Evolutionary conservation across 1,284 basidiomycete genomes (phyloP).

Genomic region (Schizophyllum amplum): DNA sequence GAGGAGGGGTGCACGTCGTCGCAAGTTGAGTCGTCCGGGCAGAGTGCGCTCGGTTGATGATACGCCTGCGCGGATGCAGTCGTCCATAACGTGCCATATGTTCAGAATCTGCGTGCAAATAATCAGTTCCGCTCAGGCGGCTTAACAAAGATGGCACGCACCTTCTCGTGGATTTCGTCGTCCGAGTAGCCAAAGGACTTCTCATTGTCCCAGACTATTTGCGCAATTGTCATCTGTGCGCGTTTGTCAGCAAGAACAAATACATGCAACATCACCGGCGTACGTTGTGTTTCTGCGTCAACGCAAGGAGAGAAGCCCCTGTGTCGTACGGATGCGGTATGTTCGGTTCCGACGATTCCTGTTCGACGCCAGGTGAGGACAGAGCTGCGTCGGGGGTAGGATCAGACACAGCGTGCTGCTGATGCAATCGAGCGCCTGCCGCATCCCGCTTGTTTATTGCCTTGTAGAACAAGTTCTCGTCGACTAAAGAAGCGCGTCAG

Average conservation of each 20-base stretch:
- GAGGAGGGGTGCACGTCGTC: slow-evolving; percentile 76
- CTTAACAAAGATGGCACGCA: slow-evolving; percentile 30
- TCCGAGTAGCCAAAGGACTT: slow-evolving; percentile 69
- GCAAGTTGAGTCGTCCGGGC: slow-evolving; percentile 78
- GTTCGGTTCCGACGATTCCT: slow-evolving; percentile 24
- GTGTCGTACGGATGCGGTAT: slow-evolving; percentile 85
- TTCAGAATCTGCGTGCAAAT: slow-evolving; percentile 77
- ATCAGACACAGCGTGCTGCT: slow-evolving; percentile 38
- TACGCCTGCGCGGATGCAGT: slow-evolving; percentile 85
- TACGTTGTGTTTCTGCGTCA: slow-evolving; percentile 82
- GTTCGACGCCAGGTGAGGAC: slow-evolving; percentile 13
- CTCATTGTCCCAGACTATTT: slow-evolving; percentile 95
- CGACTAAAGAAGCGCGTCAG: slow-evolving; percentile 36
- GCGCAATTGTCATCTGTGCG: slow-evolving; percentile 79
- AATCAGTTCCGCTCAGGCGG: slow-evolving; percentile 26
- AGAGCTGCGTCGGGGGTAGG: slow-evolving; percentile 8
- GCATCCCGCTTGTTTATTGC: slow-evolving; percentile 84
- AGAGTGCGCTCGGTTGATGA: slow-evolving; percentile 70
- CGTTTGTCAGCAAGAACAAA: slow-evolving; percentile 1
- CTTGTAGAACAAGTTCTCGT: slow-evolving; percentile 95
- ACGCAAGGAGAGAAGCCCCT: slow-evolving; percentile 67
- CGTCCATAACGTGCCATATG: slow-evolving; percentile 93
- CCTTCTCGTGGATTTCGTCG: slow-evolving; percentile 71
- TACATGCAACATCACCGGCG: too few relatives aligned
- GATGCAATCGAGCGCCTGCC: slow-evolving; percentile 70